These are phyloP conservation scores for Blastomyces silverae DNA, from an alignment of 2,329 filamentous ascomycete genomes.

Conservation along the genomic window DNA sequence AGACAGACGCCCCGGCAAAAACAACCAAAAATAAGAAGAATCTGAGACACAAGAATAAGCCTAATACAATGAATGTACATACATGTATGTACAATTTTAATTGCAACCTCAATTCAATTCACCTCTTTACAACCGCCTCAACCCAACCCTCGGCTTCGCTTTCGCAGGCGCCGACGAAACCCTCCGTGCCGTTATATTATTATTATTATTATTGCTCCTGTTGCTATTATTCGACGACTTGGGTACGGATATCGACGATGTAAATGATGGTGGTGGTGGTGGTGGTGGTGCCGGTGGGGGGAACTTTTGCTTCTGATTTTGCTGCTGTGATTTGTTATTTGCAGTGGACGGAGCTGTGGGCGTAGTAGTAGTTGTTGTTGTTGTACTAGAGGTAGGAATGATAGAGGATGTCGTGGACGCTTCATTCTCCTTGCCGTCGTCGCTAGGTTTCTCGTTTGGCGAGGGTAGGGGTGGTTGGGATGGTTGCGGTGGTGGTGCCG, in stretches of 20 bases:
- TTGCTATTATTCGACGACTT: neutral
- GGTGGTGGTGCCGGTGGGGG: neutral
- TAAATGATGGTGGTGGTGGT: neutral
- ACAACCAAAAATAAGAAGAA: no score
- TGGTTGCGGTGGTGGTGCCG: neutral
- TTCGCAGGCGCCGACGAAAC: conserved; percentile 24
- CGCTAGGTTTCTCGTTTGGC: conserved; percentile 5
- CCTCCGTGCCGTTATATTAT: conserved; percentile 23
- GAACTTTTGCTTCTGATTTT: neutral
- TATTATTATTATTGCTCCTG: neutral
- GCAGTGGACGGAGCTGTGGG: no score
- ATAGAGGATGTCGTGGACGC: neutral
- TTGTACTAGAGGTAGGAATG: conserved; percentile 1
- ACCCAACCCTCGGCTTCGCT: conserved; percentile 32
- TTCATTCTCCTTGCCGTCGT: neutral
- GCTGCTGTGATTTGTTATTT: no score
- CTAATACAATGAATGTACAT: no score
- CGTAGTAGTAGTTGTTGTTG: neutral
- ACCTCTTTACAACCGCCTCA: conserved; percentile 29
- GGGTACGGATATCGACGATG: neutral
- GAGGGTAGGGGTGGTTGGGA: neutral
- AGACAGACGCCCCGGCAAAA: no score
- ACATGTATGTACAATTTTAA: no score
- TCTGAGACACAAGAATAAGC: no score
- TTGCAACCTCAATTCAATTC: no score